Percentiles rank a stretch among this genome's conserved stretches.
Conservation (phyloP, 2,329 filamentous ascomycete genomes). For the Trichoderma lentiforme region DNA sequence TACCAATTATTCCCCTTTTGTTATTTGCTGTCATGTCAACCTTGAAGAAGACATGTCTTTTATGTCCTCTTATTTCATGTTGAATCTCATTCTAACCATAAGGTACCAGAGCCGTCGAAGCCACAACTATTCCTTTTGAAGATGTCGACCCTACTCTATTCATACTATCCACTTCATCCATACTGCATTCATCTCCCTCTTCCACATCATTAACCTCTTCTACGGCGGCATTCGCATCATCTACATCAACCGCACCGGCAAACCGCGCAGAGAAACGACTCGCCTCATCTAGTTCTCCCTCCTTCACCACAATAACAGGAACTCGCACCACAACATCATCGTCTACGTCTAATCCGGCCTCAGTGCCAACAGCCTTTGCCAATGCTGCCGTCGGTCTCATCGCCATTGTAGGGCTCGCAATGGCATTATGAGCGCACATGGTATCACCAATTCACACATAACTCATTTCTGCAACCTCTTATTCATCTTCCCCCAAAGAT, state of each 20-base stretch:
- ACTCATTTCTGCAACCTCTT: neutral
- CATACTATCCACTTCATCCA: neutral
- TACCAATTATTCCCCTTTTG: neutral
- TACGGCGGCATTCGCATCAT: neutral
- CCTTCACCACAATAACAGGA: neutral
- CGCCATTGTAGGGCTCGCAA: conserved; percentile 24
- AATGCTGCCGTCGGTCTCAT: conserved; percentile 22
- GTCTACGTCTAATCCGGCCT: conserved; percentile 24
- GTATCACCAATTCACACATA: neutral
- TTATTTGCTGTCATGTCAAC: neutral
- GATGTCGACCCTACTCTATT: neutral
- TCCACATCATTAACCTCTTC: neutral
- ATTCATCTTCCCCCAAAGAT: neutral
- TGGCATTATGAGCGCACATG: conserved; percentile 17
- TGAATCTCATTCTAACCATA: neutral
- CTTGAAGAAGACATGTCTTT: neutral
- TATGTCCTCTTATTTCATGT: no score
- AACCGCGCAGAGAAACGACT: neutral
- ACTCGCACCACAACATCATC: neutral
- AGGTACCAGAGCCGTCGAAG: neutral
- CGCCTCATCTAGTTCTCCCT: neutral
- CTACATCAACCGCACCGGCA: neutral
- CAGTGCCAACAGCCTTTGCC: conserved; percentile 23
- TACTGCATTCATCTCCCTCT: neutral
- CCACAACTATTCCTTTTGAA: neutral